Evolutionary conservation across 768 basidiomycete species (phyloP).

Genomic region (Russula lepida): DNA sequence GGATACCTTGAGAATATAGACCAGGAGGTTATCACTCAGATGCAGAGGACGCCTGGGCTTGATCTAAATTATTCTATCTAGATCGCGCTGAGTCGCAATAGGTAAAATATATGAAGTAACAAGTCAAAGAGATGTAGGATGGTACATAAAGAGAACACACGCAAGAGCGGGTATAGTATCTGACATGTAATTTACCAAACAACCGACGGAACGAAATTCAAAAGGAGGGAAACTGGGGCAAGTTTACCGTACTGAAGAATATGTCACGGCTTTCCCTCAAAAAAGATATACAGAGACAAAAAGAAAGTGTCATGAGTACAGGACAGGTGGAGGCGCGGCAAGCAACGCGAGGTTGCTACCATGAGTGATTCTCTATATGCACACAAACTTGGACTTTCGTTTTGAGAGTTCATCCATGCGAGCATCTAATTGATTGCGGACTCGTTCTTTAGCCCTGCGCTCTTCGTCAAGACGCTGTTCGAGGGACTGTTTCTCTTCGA

Average conservation of each 20-base stretch:
- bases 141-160: slow-evolving; percentile 10
- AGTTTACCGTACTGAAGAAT: neutral
- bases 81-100: slow-evolving; percentile 7
- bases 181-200: slow-evolving; percentile 17
- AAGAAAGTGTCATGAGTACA: neutral
- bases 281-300: neutral
- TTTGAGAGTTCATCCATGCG: slow-evolving; percentile 79
- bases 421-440: slow-evolving; percentile 75
- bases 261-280: neutral
- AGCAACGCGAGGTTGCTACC: slow-evolving; percentile 4
- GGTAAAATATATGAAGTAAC: slow-evolving; percentile 11
- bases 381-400: slow-evolving; percentile 89
- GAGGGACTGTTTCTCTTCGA: slow-evolving; percentile 82
- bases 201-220: neutral
- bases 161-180: slow-evolving; percentile 16
- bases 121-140: neutral
- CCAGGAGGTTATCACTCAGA: neutral
- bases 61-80: slow-evolving; percentile 2
- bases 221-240: neutral
- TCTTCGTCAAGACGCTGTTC: slow-evolving; percentile 82
- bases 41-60: neutral
- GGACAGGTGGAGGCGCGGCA: slow-evolving; percentile 1
- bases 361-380: slow-evolving; percentile 54
- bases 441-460: slow-evolving; percentile 81
- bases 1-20: neutral